Base-by-base conservation (phyloP, 306 rosid genomes). In the Trichosanthes cucumerina region DNA sequence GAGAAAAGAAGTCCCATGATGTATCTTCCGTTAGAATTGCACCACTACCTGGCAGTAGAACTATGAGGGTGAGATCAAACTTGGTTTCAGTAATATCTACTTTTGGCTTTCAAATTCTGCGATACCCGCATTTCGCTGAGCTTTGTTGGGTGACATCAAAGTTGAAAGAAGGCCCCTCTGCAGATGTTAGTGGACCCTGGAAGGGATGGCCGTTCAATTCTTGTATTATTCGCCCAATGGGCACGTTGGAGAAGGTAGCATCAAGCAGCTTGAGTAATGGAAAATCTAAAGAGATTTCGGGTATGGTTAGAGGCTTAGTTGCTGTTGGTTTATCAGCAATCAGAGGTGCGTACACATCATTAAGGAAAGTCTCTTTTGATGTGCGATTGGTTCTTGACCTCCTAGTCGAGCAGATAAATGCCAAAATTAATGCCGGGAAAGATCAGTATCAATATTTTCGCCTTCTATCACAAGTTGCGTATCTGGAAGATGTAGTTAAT, bases 201-300 rank as follows among this genome's bases (percentile, higher is more conserved):
- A 95, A 86, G 86, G 96, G 97, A 41, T 95, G 99, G 99, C 97
- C 98, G 77, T 95, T 95, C 85, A 92, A 95, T 85, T 91, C 99
- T 39, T 95, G 99, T 85, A 81, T 95, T 33, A 83, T 88, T 81
- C 89, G 91, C 53, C 96, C 99, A 19, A 72, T 43, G 78, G 86
- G 82, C 76, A 75, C 88, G 50, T 78, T 58, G 41, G 96, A 91
- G 68, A 82, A 88, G 81, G 88, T 56, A 70, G 78, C 62, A 66
- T 83, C 83, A 79, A 83, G 85, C 77, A 59, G 80, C 80, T 81
- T 88, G 58, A 84, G 85, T 72, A 82, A 84, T 79, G 46, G 80
- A 4, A 91, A 86, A 85, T 81, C 83, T 86, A 85, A 89, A 86
- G 96, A 91, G 79, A 90, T 79, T 56, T 82, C 87, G 46, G 92